These are phyloP conservation scores for Dothistroma septosporum DNA, from an alignment of 2,329 filamentous ascomycete genomes.

Conservation along the genomic window DNA sequence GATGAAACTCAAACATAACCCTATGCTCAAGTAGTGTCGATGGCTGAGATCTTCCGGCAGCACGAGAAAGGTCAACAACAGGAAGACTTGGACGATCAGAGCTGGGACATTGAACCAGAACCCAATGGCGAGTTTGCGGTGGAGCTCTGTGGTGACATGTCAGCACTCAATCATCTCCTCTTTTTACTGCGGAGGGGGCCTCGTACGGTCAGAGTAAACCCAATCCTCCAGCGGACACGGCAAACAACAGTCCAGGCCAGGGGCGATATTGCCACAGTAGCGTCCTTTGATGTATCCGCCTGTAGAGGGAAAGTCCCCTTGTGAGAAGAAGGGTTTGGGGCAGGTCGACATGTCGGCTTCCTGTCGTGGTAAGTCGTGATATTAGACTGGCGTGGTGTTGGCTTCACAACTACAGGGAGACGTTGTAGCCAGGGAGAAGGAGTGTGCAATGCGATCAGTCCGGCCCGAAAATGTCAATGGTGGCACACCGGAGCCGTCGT, in stretches of 20 bases:
- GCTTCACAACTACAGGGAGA: not conserved
- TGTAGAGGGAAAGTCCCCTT: not conserved
- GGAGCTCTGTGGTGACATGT: slow-evolving; percentile 4
- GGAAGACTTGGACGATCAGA: slow-evolving; percentile 64
- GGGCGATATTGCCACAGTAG: slow-evolving; percentile 49
- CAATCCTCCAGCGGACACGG: slow-evolving; percentile 84
- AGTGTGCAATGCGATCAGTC: too few relatives aligned
- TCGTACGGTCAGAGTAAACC: slow-evolving; percentile 51
- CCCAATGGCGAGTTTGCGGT: slow-evolving; percentile 7
- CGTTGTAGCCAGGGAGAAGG: too few relatives aligned
- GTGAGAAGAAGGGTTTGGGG: not conserved
- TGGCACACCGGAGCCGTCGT: slow-evolving; percentile 7
- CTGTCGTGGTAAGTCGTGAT: not conserved
- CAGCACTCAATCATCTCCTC: not conserved
- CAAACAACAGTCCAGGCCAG: slow-evolving; percentile 67
- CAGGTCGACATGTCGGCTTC: not conserved
- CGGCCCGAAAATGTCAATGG: slow-evolving; percentile 30
- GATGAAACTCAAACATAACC: slow-evolving; percentile 75
- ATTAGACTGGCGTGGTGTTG: not conserved
- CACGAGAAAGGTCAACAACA: slow-evolving; percentile 70
- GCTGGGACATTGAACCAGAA: slow-evolving; percentile 69
- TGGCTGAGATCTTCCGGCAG: slow-evolving; percentile 70
- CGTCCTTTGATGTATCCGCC: slow-evolving; percentile 43
- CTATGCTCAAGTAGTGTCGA: slow-evolving; percentile 76
- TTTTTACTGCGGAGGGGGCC: not conserved